A percentile compares a stretch with the other conserved stretches of the same genome.
phyloP scores from a whole-genome alignment of 2,329 filamentous ascomycete species.

The Colletotrichum salicis region DNA sequence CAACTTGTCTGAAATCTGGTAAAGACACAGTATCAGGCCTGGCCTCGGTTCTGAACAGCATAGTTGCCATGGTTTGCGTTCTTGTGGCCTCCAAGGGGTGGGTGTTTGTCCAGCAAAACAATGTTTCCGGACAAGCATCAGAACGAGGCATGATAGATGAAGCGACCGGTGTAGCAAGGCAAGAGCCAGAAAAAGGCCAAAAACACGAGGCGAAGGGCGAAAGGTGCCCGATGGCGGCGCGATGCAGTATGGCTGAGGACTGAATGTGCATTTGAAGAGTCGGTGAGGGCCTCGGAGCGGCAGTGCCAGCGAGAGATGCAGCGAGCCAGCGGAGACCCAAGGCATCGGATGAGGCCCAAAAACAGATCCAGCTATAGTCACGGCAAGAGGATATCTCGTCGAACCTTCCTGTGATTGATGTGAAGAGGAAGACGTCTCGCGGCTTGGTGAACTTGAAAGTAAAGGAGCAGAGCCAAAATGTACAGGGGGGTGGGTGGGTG shows the following conservation, averaged over 20 bases:
- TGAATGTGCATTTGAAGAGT: background rate
- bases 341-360: background rate
- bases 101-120: constrained; percentile 25
- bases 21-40: background rate
- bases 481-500: background rate
- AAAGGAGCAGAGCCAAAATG: background rate
- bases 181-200: background rate
- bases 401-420: background rate
- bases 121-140: constrained; percentile 2
- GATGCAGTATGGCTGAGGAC: background rate
- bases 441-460: background rate
- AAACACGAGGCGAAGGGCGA: background rate
- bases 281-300: constrained; percentile 3
- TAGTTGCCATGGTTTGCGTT: constrained; percentile 11
- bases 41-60: background rate
- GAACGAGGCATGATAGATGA: background rate
- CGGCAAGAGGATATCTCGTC: background rate
- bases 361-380: background rate
- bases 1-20: background rate
- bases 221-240: background rate
- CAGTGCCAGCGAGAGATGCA: constrained; percentile 23
- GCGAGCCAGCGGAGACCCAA: constrained; percentile 11
- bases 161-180: background rate
- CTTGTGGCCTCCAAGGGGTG: background rate
- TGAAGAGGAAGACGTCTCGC: background rate